Conservation (phyloP, 371 early-diverging fungal species). For the Mortierella sp. region DNA sequence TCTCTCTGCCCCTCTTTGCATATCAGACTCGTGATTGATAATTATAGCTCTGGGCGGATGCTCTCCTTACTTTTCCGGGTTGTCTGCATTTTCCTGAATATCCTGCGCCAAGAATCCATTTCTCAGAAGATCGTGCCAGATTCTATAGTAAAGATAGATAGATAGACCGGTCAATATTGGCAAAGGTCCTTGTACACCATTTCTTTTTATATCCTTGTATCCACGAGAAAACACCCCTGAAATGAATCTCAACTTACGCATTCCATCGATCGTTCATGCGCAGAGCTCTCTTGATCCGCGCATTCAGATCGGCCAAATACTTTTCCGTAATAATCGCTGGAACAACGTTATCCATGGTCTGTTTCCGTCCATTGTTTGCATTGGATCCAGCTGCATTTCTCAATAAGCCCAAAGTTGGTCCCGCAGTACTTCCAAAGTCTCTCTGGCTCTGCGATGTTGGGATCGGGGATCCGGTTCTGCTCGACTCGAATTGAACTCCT, state of each 20-base stretch:
- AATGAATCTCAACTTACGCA: conserved; percentile 61
- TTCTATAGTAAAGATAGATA: conserved; percentile 50
- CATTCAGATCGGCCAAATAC: conserved; percentile 62
- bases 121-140: conserved; percentile 70
- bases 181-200: conserved; percentile 28
- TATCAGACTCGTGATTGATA: background rate
- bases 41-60: background rate
- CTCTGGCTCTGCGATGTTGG: conserved; percentile 25
- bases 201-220: background rate
- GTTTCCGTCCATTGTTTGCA: conserved; percentile 25
- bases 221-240: background rate
- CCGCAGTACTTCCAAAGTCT: background rate
- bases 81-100: conserved; percentile 71
- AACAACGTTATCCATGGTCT: conserved; percentile 46
- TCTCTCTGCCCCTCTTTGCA: no score
- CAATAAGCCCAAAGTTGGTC: conserved; percentile 14
- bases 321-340: conserved; percentile 66
- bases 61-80: conserved; percentile 62
- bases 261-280: conserved; percentile 69
- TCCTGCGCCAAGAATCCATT: conserved; percentile 81
- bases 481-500: conserved; percentile 43
- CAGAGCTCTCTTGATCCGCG: conserved; percentile 67
- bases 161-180: conserved; percentile 36
- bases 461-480: conserved; percentile 32
- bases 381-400: conserved; percentile 7